Evolutionary conservation across 1,284 basidiomycete genomes (phyloP).

Genomic region (Vanrija sp.): DNA sequence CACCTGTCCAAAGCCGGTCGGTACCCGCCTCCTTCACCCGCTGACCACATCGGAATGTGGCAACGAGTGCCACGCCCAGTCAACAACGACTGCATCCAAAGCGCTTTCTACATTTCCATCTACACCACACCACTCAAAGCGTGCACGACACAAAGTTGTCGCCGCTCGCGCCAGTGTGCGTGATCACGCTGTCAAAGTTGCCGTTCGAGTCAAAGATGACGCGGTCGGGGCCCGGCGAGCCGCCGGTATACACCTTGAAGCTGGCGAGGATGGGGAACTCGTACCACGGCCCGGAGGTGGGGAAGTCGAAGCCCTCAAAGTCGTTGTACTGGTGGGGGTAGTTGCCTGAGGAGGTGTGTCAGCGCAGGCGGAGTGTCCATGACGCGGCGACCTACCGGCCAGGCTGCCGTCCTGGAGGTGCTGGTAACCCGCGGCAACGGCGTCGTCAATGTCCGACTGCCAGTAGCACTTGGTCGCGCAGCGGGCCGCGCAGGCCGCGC

Average conservation of each 20-base stretch:
- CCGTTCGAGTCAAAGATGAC: conserved; percentile 6
- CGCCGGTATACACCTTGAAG: conserved; percentile 4
- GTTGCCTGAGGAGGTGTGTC: background rate
- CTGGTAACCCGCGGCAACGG: background rate
- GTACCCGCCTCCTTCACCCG: too few relatives aligned
- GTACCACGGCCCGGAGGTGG: conserved; percentile 2
- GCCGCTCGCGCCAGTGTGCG: background rate
- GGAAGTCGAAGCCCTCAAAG: background rate
- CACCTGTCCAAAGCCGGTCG: too few relatives aligned
- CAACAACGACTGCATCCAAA: too few relatives aligned
- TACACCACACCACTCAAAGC: too few relatives aligned
- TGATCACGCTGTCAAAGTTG: conserved; percentile 3
- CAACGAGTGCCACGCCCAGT: too few relatives aligned
- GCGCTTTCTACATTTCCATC: too few relatives aligned
- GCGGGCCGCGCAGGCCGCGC: background rate
- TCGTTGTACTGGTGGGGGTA: conserved; percentile 3
- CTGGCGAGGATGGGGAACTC: conserved; percentile 6
- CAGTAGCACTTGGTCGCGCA: background rate
- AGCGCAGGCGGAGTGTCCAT: background rate
- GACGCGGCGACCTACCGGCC: background rate
- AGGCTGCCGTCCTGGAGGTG: background rate
- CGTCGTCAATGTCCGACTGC: background rate
- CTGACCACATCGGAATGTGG: too few relatives aligned
- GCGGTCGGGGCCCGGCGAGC: conserved; percentile 6
- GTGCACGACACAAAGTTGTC: background rate